A percentile compares a stretch with the other conserved stretches of the same genome.
These are phyloP conservation scores for Penicillium odoratum DNA, from an alignment of 495 filamentous ascomycete species.

Conservation along the genomic window DNA sequence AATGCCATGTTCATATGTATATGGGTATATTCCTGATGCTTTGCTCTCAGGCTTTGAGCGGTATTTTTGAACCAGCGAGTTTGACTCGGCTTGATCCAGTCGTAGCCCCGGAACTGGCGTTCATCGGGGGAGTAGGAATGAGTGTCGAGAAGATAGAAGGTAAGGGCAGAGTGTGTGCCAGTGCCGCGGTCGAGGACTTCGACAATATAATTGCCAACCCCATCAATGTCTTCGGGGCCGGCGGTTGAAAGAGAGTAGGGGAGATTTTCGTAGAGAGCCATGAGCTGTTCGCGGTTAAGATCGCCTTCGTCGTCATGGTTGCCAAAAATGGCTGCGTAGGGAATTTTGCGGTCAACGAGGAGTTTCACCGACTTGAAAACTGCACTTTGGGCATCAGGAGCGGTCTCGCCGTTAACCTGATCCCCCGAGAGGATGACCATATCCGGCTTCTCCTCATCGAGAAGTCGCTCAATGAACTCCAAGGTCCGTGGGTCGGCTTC, in stretches of 20 bases:
- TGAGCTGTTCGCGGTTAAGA: conserved; percentile 70
- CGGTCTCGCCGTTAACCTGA: conserved; percentile 91
- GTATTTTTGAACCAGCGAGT: conserved; percentile 91
- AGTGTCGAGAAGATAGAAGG: conserved; percentile 90
- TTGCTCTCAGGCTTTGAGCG: conserved; percentile 63
- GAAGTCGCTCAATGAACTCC: conserved; percentile 76
- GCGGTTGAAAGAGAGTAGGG: conserved; percentile 85
- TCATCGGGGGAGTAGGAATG: conserved; percentile 93
- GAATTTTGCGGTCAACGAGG: conserved; percentile 82
- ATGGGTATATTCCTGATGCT: conserved; percentile 78
- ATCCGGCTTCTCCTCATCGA: conserved; percentile 91
- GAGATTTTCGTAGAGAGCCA: conserved; percentile 80
- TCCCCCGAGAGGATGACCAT: conserved; percentile 89
- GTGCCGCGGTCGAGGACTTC: conserved; percentile 81
- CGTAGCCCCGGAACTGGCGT: conserved; percentile 80
- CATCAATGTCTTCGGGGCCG: conserved; percentile 80
- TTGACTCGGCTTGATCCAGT: conserved; percentile 93
- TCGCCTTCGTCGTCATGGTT: conserved; percentile 97
- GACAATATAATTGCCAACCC: conserved; percentile 91
- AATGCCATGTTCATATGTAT: conserved; percentile 96
- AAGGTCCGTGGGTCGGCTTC: conserved; percentile 90
- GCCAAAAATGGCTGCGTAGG: conserved; percentile 92
- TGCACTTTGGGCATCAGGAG: conserved; percentile 87
- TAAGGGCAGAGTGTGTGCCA: conserved; percentile 83
- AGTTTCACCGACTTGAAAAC: conserved; percentile 92